These are phyloP conservation scores for Santalum album DNA, from an alignment of 164 flowering plant species.

Conservation along the genomic window DNA sequence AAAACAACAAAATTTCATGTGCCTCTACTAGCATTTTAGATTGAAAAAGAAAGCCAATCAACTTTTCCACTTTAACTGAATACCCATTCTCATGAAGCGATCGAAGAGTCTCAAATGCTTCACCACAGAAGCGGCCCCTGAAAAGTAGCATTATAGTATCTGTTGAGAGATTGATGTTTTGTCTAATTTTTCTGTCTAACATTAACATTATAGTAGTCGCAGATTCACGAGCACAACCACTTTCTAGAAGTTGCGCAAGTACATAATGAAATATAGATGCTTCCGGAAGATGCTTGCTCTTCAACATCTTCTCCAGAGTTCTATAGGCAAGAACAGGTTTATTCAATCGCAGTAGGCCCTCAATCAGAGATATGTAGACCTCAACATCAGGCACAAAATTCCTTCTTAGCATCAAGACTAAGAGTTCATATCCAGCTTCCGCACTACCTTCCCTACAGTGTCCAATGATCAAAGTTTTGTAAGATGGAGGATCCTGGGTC, in stretches of 20 bases:
- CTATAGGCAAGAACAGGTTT: conserved; percentile 46
- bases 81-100: conserved; percentile 52
- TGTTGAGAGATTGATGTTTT: conserved; percentile 46
- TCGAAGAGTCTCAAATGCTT: conserved; percentile 36
- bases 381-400: conserved; percentile 54
- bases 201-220: conserved; percentile 42
- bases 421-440: conserved; percentile 34
- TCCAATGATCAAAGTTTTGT: conserved; percentile 60
- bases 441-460: conserved; percentile 64
- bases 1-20: conserved; percentile 30
- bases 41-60: conserved; percentile 38
- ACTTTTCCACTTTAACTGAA: conserved; percentile 40
- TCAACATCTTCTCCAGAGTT: conserved; percentile 63
- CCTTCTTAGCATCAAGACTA: conserved; percentile 65
- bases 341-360: conserved; percentile 38
- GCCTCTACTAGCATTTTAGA: conserved; percentile 35
- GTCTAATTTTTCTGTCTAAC: conserved; percentile 49
- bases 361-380: conserved; percentile 42
- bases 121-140: conserved; percentile 20
- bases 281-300: conserved; percentile 44
- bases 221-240: conserved; percentile 38
- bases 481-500: conserved; percentile 58
- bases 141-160: conserved; percentile 32
- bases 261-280: conserved; percentile 51
- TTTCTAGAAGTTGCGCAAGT: conserved; percentile 33